Evolutionary conservation across 2,329 filamentous ascomycete genomes (phyloP).

Genomic region (Colletotrichum sp.): DNA sequence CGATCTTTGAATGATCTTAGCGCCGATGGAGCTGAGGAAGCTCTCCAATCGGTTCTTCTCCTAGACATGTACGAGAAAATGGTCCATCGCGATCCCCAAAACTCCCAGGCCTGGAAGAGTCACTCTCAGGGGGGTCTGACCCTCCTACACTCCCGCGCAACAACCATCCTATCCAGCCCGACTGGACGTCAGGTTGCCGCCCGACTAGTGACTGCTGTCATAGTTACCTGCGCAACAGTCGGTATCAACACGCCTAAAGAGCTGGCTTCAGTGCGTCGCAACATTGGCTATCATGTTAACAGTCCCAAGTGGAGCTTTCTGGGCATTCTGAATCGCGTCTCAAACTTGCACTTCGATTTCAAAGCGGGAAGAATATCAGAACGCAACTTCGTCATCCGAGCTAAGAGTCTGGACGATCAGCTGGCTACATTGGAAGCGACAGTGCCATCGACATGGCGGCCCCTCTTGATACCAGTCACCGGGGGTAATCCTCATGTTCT

Average conservation of each 20-base stretch:
- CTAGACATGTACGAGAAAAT: constrained; percentile 33
- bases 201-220: constrained; percentile 3
- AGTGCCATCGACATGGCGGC: neutral
- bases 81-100: constrained; percentile 13
- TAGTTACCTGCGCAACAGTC: neutral
- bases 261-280: neutral
- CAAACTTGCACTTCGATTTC: neutral
- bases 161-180: neutral
- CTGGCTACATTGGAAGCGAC: neutral
- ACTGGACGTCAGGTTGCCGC: neutral
- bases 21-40: constrained; percentile 14
- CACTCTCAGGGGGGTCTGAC: constrained; percentile 26
- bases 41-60: constrained; percentile 27
- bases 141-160: constrained; percentile 5
- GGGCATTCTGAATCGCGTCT: neutral
- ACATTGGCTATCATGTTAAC: neutral
- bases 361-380: neutral
- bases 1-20: neutral
- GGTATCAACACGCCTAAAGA: neutral
- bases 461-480: neutral
- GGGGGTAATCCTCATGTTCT: constrained; percentile 8
- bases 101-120: constrained; percentile 20
- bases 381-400: neutral
- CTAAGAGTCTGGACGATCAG: neutral
- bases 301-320: neutral